Evolutionary conservation across 768 basidiomycete genomes (phyloP).

Genomic region (Boletellus emodensis): DNA sequence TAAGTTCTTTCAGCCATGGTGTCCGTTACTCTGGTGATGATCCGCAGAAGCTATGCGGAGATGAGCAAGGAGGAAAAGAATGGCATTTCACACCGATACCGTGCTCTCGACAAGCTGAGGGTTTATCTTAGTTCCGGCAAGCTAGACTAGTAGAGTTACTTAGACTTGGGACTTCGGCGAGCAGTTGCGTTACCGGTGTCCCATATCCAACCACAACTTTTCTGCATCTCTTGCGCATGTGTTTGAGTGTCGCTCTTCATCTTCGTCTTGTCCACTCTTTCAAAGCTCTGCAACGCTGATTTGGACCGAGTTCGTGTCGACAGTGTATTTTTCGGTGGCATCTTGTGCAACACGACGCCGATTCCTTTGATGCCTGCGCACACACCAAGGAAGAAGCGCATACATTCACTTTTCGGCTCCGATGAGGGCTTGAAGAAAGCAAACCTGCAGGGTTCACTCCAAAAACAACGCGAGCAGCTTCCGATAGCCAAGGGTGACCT

Average conservation of each 20-base stretch:
- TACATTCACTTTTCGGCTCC: constrained; percentile 13
- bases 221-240: not conserved
- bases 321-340: no score
- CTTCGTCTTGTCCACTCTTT: not conserved
- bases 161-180: constrained; percentile 1
- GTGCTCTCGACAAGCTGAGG: constrained; percentile 57
- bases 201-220: constrained; percentile 16
- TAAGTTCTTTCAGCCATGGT: constrained; percentile 32
- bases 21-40: not conserved
- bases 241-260: no score
- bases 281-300: no score
- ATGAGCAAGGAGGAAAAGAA: constrained; percentile 65
- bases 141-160: constrained; percentile 1
- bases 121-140: constrained; percentile 31
- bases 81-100: constrained; percentile 59
- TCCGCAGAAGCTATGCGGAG: constrained; percentile 53
- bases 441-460: constrained; percentile 32
- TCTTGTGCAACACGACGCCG: not conserved
- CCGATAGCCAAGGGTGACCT: constrained; percentile 72
- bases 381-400: constrained; percentile 26
- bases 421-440: constrained; percentile 16
- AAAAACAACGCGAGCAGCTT: constrained; percentile 64
- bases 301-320: no score
- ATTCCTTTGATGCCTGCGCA: constrained; percentile 14
- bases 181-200: constrained; percentile 12